Conservation (phyloP, 768 basidiomycete genomes). For the Leucosporidium creatinivorum region DNA sequence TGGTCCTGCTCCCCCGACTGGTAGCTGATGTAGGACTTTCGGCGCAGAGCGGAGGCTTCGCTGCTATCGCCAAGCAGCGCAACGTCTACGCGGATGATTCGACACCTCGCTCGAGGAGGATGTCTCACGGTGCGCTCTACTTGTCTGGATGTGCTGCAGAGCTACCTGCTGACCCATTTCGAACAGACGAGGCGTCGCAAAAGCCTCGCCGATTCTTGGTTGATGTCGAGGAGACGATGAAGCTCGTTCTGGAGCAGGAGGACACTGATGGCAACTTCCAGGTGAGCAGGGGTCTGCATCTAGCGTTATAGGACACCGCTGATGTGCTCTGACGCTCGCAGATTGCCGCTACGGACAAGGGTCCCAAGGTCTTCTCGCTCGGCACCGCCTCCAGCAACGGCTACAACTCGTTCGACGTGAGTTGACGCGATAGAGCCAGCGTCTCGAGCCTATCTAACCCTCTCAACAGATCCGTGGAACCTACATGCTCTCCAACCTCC, state of each 20-base stretch:
- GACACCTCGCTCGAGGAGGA: slow-evolving; percentile 14
- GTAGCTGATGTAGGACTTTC: neutral
- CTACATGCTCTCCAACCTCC: slow-evolving; percentile 97
- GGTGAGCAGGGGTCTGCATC: slow-evolving; percentile 36
- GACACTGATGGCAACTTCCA: slow-evolving; percentile 89
- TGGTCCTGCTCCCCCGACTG: neutral
- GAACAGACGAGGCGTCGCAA: slow-evolving; percentile 56
- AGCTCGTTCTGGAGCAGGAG: slow-evolving; percentile 91
- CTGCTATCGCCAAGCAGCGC: slow-evolving; percentile 19
- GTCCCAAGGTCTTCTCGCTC: slow-evolving; percentile 90
- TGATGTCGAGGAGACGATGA: slow-evolving; percentile 96
- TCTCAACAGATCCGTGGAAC: slow-evolving; percentile 58
- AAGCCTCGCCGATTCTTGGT: slow-evolving; percentile 85
- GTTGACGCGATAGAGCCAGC: slow-evolving; percentile 43
- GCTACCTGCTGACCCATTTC: neutral
- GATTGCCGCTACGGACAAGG: slow-evolving; percentile 91
- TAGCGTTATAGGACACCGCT: no score
- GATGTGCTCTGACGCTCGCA: slow-evolving; percentile 20
- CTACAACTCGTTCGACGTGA: slow-evolving; percentile 93
- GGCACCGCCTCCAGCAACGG: slow-evolving; percentile 97
- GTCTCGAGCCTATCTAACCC: neutral
- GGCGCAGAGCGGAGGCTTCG: slow-evolving; percentile 18
- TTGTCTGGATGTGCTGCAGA: neutral
- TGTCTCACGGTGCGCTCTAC: slow-evolving; percentile 24
- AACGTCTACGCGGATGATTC: slow-evolving; percentile 8